A percentile compares a stretch with the other conserved stretches of the same genome.
These are phyloP conservation scores for Triticum aestivum DNA, from an alignment of 176 grass and related monocot species.

Conservation along the genomic window DNA sequence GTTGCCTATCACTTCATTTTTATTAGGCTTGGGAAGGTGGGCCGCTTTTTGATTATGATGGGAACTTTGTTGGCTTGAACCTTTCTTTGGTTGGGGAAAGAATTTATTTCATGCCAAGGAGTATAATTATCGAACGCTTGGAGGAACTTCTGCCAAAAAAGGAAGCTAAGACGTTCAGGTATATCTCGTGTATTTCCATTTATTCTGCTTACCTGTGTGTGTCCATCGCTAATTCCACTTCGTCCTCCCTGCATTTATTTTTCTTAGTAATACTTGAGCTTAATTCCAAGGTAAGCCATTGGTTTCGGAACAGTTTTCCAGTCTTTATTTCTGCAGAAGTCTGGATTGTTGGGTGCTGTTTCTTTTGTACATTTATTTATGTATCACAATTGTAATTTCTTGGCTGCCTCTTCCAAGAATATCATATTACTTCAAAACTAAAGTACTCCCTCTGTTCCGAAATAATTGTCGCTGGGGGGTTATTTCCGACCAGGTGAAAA, in stretches of 20 bases:
- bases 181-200: constrained; percentile 2
- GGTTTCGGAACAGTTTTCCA: not conserved
- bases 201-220: not conserved
- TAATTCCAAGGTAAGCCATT: not conserved
- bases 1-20: not conserved
- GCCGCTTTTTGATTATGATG: constrained; percentile 9
- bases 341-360: not conserved
- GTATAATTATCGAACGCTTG: not conserved
- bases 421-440: not conserved
- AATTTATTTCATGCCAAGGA: not conserved
- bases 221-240: not conserved
- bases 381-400: constrained; percentile 10
- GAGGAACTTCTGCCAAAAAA: not conserved
- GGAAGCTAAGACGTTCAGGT: not conserved
- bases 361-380: not conserved
- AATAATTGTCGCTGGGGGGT: too few relatives aligned
- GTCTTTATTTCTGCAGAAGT: not conserved
- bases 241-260: not conserved
- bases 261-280: not conserved
- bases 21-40: constrained; percentile 31
- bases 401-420: not conserved
- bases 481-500: too few relatives aligned
- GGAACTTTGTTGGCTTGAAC: constrained; percentile 27
- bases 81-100: not conserved
- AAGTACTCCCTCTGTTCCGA: not conserved